Evolutionary conservation across 257 asterid species (phyloP).

Genomic region (Prunella vulgaris): DNA sequence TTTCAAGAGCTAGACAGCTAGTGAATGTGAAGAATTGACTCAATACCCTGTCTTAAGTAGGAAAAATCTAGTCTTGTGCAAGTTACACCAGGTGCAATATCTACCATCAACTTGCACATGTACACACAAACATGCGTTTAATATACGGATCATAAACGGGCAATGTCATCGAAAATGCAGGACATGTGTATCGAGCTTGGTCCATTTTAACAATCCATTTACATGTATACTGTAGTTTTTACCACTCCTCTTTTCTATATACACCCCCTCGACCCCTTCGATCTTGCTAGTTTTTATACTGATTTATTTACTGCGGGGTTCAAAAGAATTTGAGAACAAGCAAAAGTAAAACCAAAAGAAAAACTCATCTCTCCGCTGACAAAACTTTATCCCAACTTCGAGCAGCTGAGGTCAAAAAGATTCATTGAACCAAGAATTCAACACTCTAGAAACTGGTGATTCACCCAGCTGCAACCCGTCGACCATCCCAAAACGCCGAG

Average conservation of each 20-base stretch:
- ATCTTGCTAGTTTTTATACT: constrained; percentile 27
- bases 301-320: constrained; percentile 26
- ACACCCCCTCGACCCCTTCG: constrained; percentile 36
- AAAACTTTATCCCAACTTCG: constrained; percentile 47
- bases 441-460: constrained; percentile 55
- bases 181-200: not conserved
- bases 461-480: constrained; percentile 84
- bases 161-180: not conserved
- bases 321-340: constrained; percentile 23
- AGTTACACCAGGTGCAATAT: too few relatives aligned
- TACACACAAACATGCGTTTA: not conserved
- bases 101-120: not conserved
- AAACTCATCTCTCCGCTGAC: constrained; percentile 29
- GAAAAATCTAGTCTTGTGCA: too few relatives aligned
- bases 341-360: not conserved
- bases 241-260: constrained; percentile 49
- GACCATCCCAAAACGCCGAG: constrained; percentile 95
- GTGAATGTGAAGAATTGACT: too few relatives aligned
- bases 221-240: constrained; percentile 47
- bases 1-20: too few relatives aligned
- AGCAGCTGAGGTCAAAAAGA: constrained; percentile 24
- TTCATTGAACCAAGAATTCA: constrained; percentile 11
- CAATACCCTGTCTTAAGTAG: too few relatives aligned
- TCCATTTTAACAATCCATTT: constrained; percentile 34
- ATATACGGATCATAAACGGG: not conserved